These are phyloP conservation scores for Trypanosoma congolense DNA, from an alignment of 208 protist genomes.

Conservation along the genomic window DNA sequence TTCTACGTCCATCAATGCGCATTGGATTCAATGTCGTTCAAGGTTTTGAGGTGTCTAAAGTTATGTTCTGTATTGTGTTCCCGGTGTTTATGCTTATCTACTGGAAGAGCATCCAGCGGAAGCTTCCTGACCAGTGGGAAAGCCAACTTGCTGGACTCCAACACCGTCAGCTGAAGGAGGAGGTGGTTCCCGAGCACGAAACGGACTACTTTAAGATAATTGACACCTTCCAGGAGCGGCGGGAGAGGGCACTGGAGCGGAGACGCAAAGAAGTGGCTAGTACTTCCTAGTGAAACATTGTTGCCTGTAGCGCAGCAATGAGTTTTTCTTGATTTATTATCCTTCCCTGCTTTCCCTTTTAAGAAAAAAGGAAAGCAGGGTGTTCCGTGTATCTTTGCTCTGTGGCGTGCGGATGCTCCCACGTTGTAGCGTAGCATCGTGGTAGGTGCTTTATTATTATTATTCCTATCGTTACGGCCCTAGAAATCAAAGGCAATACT, in stretches of 20 bases:
- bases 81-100: conserved; percentile 75
- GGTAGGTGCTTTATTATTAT: too few relatives aligned
- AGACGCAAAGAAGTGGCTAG: conserved; percentile 45
- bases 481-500: too few relatives aligned
- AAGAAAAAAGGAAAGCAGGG: too few relatives aligned
- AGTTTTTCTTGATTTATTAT: too few relatives aligned
- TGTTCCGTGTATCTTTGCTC: too few relatives aligned
- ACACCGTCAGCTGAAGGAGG: conserved; percentile 70
- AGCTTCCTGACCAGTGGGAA: conserved; percentile 69
- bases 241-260: conserved; percentile 57
- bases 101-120: conserved; percentile 73
- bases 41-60: conserved; percentile 66
- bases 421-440: too few relatives aligned
- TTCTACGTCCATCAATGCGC: conserved; percentile 52
- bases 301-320: too few relatives aligned
- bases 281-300: neutral
- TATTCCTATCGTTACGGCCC: too few relatives aligned
- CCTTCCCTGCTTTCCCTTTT: too few relatives aligned
- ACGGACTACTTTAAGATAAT: conserved; percentile 85
- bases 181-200: conserved; percentile 45
- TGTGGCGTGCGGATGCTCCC: too few relatives aligned
- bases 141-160: conserved; percentile 74
- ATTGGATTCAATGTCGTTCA: conserved; percentile 59
- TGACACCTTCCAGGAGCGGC: conserved; percentile 65
- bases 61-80: conserved; percentile 74